Evolutionary conservation across 2,329 filamentous ascomycete genomes (phyloP).

Genomic region (Epichloe baconii): DNA sequence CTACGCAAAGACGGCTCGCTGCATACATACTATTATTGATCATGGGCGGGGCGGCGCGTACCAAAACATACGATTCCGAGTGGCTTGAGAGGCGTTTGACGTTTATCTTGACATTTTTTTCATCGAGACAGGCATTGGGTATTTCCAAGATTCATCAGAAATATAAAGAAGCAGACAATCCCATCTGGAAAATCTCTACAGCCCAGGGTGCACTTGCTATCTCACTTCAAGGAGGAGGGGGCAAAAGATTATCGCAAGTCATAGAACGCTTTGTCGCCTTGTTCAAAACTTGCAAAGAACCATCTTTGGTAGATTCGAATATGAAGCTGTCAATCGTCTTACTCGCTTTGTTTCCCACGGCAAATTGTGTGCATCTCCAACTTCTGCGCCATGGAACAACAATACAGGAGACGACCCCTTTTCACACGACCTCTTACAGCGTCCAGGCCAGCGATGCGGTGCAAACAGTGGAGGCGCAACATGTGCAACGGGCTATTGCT

Average conservation of each 20-base stretch:
- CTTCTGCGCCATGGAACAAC: neutral
- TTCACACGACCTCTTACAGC: neutral
- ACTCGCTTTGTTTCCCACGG: neutral
- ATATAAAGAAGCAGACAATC: neutral
- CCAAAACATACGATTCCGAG: neutral
- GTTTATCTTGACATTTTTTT: neutral
- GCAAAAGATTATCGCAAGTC: neutral
- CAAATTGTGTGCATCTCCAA: neutral
- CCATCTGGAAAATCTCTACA: neutral
- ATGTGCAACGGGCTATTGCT: conserved; percentile 25
- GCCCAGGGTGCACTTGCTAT: too few species aligned
- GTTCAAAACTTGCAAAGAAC: neutral
- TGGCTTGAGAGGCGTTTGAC: neutral
- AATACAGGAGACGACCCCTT: neutral
- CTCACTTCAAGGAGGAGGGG: neutral
- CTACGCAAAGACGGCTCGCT: neutral
- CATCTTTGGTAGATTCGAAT: neutral
- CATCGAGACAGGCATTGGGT: neutral
- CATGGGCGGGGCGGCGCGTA: neutral
- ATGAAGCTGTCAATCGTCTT: neutral
- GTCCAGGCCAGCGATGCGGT: conserved; percentile 1
- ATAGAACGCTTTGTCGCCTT: neutral
- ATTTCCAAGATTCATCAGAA: neutral
- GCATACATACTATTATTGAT: neutral
- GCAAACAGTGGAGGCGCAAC: conserved; percentile 2